Percentiles rank a stretch among this genome's conserved stretches.
phyloP scores from a whole-genome alignment of 768 basidiomycete genomes.

The Fistulinella prunicolor region DNA sequence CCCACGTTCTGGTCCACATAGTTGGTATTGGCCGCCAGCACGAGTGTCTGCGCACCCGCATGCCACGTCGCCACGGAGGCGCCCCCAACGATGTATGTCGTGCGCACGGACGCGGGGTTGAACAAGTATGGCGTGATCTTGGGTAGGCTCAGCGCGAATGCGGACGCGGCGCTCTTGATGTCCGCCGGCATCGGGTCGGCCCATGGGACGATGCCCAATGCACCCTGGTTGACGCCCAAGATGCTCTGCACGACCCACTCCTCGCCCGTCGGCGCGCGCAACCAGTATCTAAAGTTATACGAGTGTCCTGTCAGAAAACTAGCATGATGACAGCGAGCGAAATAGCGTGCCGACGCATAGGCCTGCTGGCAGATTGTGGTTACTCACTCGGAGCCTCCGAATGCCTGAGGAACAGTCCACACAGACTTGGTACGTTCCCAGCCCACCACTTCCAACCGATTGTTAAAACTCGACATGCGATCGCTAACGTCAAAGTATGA shows the following conservation, averaged over 20 bases:
- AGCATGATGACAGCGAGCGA: not conserved
- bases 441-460: constrained; percentile 58
- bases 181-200: constrained; percentile 50
- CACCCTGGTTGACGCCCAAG: constrained; percentile 70
- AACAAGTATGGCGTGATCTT: constrained; percentile 48
- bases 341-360: not conserved
- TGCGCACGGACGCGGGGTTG: constrained; percentile 37
- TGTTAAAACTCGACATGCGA: constrained; percentile 62
- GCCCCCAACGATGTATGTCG: constrained; percentile 37
- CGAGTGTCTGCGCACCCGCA: constrained; percentile 38
- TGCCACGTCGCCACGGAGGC: constrained; percentile 56
- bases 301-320: not conserved
- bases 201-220: constrained; percentile 50
- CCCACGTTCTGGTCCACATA: constrained; percentile 35
- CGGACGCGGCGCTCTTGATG: constrained; percentile 52
- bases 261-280: constrained; percentile 59
- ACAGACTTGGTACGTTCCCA: constrained; percentile 68
- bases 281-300: constrained; percentile 49
- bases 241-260: constrained; percentile 68
- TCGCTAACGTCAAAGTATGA: constrained; percentile 63
- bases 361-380: too few species aligned
- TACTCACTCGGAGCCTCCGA: constrained; percentile 45
- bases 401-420: constrained; percentile 81
- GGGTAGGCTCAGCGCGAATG: constrained; percentile 44
- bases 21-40: constrained; percentile 52